Conservation (phyloP, 352 stramenopile genomes). For the Globisporangium heterothallicum region DNA sequence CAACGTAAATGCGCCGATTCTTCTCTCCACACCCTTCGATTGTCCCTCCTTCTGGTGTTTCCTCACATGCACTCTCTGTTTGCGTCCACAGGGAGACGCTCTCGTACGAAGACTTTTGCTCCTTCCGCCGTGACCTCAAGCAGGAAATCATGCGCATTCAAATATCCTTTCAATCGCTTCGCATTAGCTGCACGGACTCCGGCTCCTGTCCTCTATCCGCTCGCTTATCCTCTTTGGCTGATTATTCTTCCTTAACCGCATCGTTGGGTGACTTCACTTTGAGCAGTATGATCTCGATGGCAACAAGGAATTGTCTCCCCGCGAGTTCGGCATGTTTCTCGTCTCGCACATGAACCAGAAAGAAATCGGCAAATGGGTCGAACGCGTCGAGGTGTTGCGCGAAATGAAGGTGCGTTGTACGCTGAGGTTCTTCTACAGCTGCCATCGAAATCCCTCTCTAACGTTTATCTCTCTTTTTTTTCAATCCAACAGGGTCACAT, state of each 20-base stretch:
- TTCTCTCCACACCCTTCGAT: too few species aligned
- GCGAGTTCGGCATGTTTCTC: conserved; percentile 86
- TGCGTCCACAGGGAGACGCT: conserved; percentile 43
- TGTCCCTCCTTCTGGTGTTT: neutral
- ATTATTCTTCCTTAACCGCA: too few species aligned
- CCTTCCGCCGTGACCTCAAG: conserved; percentile 69
- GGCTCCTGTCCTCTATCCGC: neutral
- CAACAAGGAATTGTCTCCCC: conserved; percentile 71
- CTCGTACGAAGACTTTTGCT: conserved; percentile 78
- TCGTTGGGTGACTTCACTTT: conserved; percentile 73
- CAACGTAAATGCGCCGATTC: conserved; percentile 28
- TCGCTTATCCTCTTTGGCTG: too few species aligned
- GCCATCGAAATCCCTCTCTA: too few species aligned
- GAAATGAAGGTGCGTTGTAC: conserved; percentile 39
- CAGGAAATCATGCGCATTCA: conserved; percentile 86
- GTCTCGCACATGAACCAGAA: conserved; percentile 81
- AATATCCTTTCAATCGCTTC: conserved; percentile 88
- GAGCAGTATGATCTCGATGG: conserved; percentile 85
- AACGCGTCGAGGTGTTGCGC: conserved; percentile 65
- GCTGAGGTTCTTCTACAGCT: too few species aligned
- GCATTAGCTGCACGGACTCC: neutral
- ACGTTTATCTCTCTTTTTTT: too few species aligned
- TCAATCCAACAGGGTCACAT: conserved; percentile 54
- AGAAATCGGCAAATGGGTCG: conserved; percentile 76
- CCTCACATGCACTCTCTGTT: neutral